Conservation (phyloP, 1,139 yeast species). For the Kluyveromyces marxianus region DNA sequence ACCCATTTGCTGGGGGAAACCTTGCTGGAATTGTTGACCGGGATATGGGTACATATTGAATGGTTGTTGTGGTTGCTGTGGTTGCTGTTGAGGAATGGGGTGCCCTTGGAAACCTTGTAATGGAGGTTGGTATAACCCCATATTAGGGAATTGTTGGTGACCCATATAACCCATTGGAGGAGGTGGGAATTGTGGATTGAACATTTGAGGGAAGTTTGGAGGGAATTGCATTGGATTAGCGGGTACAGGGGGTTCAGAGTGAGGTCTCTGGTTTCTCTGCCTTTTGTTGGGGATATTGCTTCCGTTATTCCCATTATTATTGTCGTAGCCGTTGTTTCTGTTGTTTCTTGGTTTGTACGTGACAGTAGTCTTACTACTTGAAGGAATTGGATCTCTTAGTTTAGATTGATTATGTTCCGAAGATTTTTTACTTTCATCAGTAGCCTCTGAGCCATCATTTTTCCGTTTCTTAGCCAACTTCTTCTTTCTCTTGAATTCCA, state of each 20-base stretch:
- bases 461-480: conserved; percentile 52
- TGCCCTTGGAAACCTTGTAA: conserved; percentile 1
- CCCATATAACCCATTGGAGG: conserved; percentile 3
- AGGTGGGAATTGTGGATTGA: conserved; percentile 5
- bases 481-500: conserved; percentile 36
- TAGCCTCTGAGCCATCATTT: conserved; percentile 29
- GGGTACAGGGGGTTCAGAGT: background rate
- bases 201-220: background rate
- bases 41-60: background rate
- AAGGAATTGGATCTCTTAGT: background rate
- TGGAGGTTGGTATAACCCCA: background rate
- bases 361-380: conserved; percentile 6
- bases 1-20: conserved; percentile 1
- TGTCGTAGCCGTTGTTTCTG: conserved; percentile 7
- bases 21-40: conserved; percentile 4
- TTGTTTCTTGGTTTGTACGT: conserved; percentile 1
- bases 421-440: background rate
- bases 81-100: too few species aligned
- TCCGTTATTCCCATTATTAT: background rate
- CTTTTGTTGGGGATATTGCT: background rate
- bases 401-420: background rate
- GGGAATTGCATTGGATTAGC: conserved; percentile 5
- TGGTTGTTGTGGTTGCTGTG: too few species aligned
- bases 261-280: conserved; percentile 3
- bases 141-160: background rate